Percentiles rank a stretch among this genome's conserved stretches.
phyloP scores from a whole-genome alignment of 106 monocot genomes.

The Hemerocallis citrina region DNA sequence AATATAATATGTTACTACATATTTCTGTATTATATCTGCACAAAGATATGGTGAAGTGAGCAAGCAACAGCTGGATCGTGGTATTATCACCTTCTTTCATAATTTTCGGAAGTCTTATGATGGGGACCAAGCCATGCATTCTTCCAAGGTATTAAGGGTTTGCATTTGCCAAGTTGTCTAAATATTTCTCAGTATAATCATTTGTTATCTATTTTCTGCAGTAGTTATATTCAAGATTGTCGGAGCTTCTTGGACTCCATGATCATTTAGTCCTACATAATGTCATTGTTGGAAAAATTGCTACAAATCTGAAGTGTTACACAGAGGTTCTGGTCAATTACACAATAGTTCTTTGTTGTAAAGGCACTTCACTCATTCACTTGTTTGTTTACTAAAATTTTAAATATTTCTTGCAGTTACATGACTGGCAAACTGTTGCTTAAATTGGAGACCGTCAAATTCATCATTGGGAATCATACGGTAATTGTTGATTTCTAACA shows the following conservation, averaged over 20 bases:
- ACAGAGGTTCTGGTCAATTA: conserved; percentile 49
- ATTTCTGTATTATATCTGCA: conserved; percentile 21
- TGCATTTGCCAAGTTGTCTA: conserved; percentile 1
- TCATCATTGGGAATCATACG: conserved; percentile 81
- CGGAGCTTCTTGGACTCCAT: conserved; percentile 91
- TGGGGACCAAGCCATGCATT: conserved; percentile 97
- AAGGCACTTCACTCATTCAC: background rate
- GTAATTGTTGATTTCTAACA: conserved; percentile 28
- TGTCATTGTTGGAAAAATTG: conserved; percentile 90
- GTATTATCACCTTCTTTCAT: conserved; percentile 84
- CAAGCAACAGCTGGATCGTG: conserved; percentile 95
- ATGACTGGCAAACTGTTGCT: conserved; percentile 99
- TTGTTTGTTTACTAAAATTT: conserved; percentile 16
- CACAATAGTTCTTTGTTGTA: conserved; percentile 30
- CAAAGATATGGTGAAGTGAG: conserved; percentile 89
- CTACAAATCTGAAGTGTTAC: conserved; percentile 90
- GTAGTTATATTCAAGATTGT: conserved; percentile 90
- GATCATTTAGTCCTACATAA: conserved; percentile 97
- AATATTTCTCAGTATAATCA: conserved; percentile 2
- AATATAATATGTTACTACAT: too few species aligned
- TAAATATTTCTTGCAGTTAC: conserved; percentile 52
- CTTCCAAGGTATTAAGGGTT: conserved; percentile 64
- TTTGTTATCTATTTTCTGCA: conserved; percentile 18
- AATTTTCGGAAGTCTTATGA: conserved; percentile 97
- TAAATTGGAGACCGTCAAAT: conserved; percentile 88